These are phyloP conservation scores for Bryopsis sp. DNA, from an alignment of 139 green algal species.

Conservation along the genomic window DNA sequence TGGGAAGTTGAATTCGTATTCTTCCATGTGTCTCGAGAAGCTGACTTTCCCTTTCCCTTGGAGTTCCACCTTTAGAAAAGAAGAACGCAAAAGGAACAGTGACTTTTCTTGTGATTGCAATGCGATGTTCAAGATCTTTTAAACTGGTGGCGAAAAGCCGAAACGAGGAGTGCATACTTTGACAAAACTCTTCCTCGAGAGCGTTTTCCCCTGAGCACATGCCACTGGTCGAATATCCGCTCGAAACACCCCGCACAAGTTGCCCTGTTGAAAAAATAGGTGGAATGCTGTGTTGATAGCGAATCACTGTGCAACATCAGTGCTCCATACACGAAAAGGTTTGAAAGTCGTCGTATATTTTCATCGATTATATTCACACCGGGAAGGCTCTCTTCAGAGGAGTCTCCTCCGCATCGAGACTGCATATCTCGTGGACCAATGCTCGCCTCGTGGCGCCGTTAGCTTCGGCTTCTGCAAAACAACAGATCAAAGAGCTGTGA, in stretches of 20 bases:
- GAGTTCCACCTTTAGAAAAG: neutral
- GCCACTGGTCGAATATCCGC: neutral
- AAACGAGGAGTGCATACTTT: too few relatives aligned
- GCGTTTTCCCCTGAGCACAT: neutral
- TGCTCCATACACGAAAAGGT: neutral
- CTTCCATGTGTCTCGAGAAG: neutral
- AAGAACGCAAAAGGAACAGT: too few relatives aligned
- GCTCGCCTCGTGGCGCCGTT: neutral
- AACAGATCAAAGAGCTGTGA: conserved; percentile 3
- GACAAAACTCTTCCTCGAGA: neutral
- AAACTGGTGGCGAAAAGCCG: too few relatives aligned
- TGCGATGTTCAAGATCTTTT: neutral
- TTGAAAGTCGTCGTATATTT: neutral
- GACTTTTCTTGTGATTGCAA: neutral
- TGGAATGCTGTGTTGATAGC: too few relatives aligned
- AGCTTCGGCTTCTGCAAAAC: neutral
- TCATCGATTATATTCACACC: too few relatives aligned
- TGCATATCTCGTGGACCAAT: conserved; percentile 3
- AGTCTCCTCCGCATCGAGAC: neutral
- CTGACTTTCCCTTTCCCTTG: neutral
- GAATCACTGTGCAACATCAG: too few relatives aligned
- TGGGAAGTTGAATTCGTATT: neutral
- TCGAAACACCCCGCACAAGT: neutral
- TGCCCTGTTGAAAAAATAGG: neutral
- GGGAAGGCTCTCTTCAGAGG: neutral